Evolutionary conservation across 1,284 basidiomycete species (phyloP), one percentile per base, ranked within the genome.

Genomic region (Coriolopsis trogii): DNA sequence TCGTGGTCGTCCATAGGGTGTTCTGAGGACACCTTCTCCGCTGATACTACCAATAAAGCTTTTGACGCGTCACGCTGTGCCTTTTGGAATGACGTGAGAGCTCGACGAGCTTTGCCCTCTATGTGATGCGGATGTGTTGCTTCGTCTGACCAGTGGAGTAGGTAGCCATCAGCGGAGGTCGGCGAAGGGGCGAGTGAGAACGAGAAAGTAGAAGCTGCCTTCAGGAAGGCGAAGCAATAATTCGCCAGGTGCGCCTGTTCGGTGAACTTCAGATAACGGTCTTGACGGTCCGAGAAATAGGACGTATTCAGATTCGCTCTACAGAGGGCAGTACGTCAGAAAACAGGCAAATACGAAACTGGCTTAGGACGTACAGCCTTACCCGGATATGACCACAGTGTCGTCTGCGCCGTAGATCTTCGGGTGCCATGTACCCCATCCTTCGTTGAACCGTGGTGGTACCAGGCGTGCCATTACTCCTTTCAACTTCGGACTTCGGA

Each of bases 391-490:
- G 67, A 99, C 84, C 31, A 99, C 81, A 50, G 94, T 85, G 66
- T 98, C 87, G 66, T 99, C 97, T 1, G 84, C 88, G 15, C 93
- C 93, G 65, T 99, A 99, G 53, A 96, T 83, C 72, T 99, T 99
- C 20, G 95, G 90, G 68, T 99, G 97, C 91, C 96, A 98, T 3
- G 96, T 91, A 0, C 97, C 96, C 89, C 93, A 98, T 0, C 95
- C 97, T 73, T 99, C 97, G 65, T 98, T 95, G 71, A 95, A 97
- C 38, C 97, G 79, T 43, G 91, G 89, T 2, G 97, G 97, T 1
- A 98, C 84, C 20, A 95, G 55, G 53, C 79, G 81, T 36, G 91
- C 85, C 67, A 92, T 75, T 29, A 90, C 60, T 0, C 90, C 88
- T 21, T 84, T 79, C 26, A 98, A 77, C 53, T 87, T 91, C 0